A percentile compares a stretch with the other conserved stretches of the same genome.
Evolutionary conservation across 495 filamentous ascomycete genomes (phyloP).

Genomic region (Aspergillus baeticus): DNA sequence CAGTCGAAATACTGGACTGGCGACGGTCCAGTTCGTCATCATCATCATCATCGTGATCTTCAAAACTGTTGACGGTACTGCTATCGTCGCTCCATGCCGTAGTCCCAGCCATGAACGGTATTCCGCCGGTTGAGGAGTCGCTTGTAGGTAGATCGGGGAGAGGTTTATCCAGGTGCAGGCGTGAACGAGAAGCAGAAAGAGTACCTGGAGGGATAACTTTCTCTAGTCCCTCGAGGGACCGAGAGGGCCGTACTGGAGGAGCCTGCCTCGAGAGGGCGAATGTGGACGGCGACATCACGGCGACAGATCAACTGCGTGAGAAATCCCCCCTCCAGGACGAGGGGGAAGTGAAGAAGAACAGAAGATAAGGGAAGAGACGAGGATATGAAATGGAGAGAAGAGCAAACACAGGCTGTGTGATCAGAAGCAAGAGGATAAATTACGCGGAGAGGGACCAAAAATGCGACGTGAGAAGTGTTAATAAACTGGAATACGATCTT

Average conservation of each 20-base stretch:
- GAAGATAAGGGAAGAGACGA: background rate
- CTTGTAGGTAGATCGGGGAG: constrained; percentile 36
- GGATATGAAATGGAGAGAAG: too few relatives aligned
- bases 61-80: constrained; percentile 30
- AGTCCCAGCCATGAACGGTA: constrained; percentile 24
- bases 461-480: background rate
- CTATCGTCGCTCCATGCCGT: constrained; percentile 38
- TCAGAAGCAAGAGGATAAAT: constrained; percentile 1
- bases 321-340: background rate
- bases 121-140: constrained; percentile 17
- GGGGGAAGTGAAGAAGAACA: background rate
- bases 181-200: constrained; percentile 23
- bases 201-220: constrained; percentile 34
- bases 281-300: constrained; percentile 27
- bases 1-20: constrained; percentile 29
- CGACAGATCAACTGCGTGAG: background rate
- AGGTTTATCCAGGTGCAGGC: constrained; percentile 37
- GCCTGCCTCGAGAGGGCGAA: constrained; percentile 24
- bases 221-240: constrained; percentile 45
- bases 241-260: constrained; percentile 39
- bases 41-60: constrained; percentile 8
- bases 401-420: constrained; percentile 1
- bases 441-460: constrained; percentile 5
- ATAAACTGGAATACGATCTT: background rate
- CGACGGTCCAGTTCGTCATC: constrained; percentile 16